phyloP scores from a whole-genome alignment of 306 rosid species.

The peach (Prunus persica) region DNA sequence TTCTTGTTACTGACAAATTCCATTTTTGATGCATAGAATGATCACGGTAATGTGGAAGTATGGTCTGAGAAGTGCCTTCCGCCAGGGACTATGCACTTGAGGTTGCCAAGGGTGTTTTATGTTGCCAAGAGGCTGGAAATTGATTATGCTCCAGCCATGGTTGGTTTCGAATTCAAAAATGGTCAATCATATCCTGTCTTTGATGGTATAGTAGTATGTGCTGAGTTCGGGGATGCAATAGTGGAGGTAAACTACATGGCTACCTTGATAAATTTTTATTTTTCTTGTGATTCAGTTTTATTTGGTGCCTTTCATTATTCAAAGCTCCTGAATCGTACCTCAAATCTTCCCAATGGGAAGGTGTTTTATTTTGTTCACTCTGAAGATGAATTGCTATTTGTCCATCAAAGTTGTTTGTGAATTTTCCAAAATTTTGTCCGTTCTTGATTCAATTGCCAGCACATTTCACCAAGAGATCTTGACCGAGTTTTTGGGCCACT shows the following conservation, averaged over 20 bases:
- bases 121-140: slow-evolving; percentile 84
- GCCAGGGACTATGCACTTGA: slow-evolving; percentile 82
- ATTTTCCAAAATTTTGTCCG: background rate
- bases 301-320: background rate
- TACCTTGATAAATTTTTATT: background rate
- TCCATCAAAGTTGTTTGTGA: background rate
- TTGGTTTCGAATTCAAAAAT: slow-evolving; percentile 85
- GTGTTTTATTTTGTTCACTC: background rate
- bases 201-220: slow-evolving; percentile 91
- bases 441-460: background rate
- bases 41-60: slow-evolving; percentile 89
- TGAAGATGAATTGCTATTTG: background rate
- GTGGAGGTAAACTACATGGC: slow-evolving; percentile 54
- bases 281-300: background rate
- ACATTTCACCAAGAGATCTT: background rate
- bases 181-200: slow-evolving; percentile 81
- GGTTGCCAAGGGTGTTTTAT: slow-evolving; percentile 64
- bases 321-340: background rate
- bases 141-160: slow-evolving; percentile 95
- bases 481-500: background rate
- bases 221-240: slow-evolving; percentile 78
- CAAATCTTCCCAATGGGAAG: background rate
- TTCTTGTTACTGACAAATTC: slow-evolving; percentile 28
- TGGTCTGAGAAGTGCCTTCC: slow-evolving; percentile 99
- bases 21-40: slow-evolving; percentile 48